A percentile compares a stretch with the other conserved stretches of the same genome.
Conservation (phyloP, 2,329 filamentous ascomycete genomes). For the Botryotinia narcissicola region DNA sequence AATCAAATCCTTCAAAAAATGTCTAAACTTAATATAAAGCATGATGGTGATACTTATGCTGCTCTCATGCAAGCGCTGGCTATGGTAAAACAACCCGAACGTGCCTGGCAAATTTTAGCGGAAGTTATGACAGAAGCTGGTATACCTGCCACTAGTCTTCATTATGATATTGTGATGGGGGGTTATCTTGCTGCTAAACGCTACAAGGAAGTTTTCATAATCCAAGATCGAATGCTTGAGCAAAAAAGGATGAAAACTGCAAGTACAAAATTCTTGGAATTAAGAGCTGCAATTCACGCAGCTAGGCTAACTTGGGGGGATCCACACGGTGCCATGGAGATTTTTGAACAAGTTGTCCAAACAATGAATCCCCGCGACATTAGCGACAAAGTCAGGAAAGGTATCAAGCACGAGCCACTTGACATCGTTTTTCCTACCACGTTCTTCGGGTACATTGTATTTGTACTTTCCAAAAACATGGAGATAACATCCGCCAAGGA, state of each 20-base stretch:
- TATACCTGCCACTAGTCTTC: slow-evolving; percentile 46
- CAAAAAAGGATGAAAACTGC: slow-evolving; percentile 42
- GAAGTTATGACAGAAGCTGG: slow-evolving; percentile 49
- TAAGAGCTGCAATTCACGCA: slow-evolving; percentile 36
- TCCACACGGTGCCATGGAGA: slow-evolving; percentile 27
- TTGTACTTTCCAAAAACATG: slow-evolving; percentile 49
- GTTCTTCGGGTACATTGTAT: slow-evolving; percentile 56
- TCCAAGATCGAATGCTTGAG: slow-evolving; percentile 44
- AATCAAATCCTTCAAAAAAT: slow-evolving; percentile 55
- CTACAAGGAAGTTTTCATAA: slow-evolving; percentile 48
- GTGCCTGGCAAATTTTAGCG: slow-evolving; percentile 53
- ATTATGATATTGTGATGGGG: slow-evolving; percentile 53
- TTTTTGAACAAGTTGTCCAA: slow-evolving; percentile 31
- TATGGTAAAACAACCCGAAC: slow-evolving; percentile 50
- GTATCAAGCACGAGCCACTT: slow-evolving; percentile 25
- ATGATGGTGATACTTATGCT: slow-evolving; percentile 58
- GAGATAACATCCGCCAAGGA: slow-evolving; percentile 50
- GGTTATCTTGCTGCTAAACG: slow-evolving; percentile 43
- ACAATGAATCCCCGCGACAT: slow-evolving; percentile 34
- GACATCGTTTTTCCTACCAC: slow-evolving; percentile 34
- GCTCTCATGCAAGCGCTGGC: slow-evolving; percentile 59
- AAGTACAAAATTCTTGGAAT: slow-evolving; percentile 44
- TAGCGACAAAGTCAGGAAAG: slow-evolving; percentile 31
- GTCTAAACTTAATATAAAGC: slow-evolving; percentile 48
- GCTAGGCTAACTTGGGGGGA: slow-evolving; percentile 4